Evolutionary conservation across 768 basidiomycete genomes (phyloP), one percentile per base, ranked within the genome.

Genomic region (Dendrothele bispora): DNA sequence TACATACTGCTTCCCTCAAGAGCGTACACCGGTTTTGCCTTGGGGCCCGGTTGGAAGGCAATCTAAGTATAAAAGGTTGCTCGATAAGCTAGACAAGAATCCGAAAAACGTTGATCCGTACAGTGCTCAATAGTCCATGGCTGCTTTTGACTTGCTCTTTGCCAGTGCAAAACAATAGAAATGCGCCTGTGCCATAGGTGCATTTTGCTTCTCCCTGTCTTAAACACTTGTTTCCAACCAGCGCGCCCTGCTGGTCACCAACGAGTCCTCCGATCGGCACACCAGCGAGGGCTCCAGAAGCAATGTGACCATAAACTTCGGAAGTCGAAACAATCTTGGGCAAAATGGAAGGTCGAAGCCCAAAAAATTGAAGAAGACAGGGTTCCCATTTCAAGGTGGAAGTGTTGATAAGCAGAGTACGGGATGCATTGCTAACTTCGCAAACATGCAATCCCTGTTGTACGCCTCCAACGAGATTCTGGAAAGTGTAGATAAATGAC

Each of bases 211-310:
- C 90, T n/a, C 95, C 95, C 54, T 80, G 76, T 17, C 61, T 73
- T 42, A 99, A 65, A 61, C 97, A 98, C 66, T 97, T 98, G 72
- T 99, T 98, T 0, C 95, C 97, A 43, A 98, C 82, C 21, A 99
- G 72, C 20, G 95, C 95, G 5, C 88, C 97, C 65, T 99, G 97
- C 69, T 99, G 97, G 63, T 99, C 97, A n/a, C 97, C 97, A 7
- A 95, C 84, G 40, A 98, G 81, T 20, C 95, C 95, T 27, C 85
- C 94, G 44, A 99, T 91, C 7, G 86, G 86, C 12, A 93, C 75
- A 30, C 88, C 91, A 54, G 74, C 71, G 53, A 92, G 71, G 2
- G 83, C 59, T 2, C 91, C 89, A 25, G 70, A 69, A 10, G 77
- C 69, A 48, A 98, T 79, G 22, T 79, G 69, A 32, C 95, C 97